Conservation (phyloP, 2,329 filamentous ascomycete genomes). For the Cytospora piceicola region DNA sequence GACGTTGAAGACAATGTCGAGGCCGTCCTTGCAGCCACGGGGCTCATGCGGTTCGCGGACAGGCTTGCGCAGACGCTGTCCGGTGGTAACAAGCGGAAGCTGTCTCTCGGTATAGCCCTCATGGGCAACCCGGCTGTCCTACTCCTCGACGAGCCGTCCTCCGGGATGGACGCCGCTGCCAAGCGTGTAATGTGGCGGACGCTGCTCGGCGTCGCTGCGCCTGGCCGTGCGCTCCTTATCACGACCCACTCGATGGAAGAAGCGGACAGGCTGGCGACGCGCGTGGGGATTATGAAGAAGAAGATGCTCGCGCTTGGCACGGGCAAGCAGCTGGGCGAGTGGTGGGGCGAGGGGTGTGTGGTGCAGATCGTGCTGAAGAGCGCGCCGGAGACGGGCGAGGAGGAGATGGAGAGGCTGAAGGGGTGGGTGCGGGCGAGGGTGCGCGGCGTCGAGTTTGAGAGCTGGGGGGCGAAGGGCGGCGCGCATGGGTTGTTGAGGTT, state of each 20-base stretch:
- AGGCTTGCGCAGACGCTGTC: slow-evolving; percentile 81
- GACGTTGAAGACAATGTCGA: slow-evolving; percentile 77
- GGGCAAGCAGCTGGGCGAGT: slow-evolving; percentile 69
- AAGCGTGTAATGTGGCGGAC: slow-evolving; percentile 95
- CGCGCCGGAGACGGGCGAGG: slow-evolving; percentile 72
- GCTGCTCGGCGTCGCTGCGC: slow-evolving; percentile 61
- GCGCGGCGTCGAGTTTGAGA: slow-evolving; percentile 67
- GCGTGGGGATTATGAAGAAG: slow-evolving; percentile 83
- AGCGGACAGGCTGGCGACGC: slow-evolving; percentile 81
- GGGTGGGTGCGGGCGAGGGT: slow-evolving; percentile 67
- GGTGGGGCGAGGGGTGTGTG: slow-evolving; percentile 78
- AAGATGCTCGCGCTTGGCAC: slow-evolving; percentile 85
- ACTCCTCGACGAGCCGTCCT: slow-evolving; percentile 85
- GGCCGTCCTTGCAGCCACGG: slow-evolving; percentile 79
- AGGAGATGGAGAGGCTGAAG: slow-evolving; percentile 69
- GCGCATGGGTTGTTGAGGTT: slow-evolving; percentile 28
- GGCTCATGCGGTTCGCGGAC: slow-evolving; percentile 69
- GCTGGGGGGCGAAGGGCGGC: slow-evolving; percentile 23
- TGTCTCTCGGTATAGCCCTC: slow-evolving; percentile 84
- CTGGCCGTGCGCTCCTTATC: slow-evolving; percentile 80
- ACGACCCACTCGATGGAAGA: slow-evolving; percentile 97
- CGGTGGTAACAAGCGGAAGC: slow-evolving; percentile 92
- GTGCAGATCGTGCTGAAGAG: slow-evolving; percentile 78
- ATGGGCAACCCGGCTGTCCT: slow-evolving; percentile 91
- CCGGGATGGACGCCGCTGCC: slow-evolving; percentile 85